Percentiles rank a stretch among this genome's conserved stretches.
These are phyloP conservation scores for Phytophthora syringae DNA, from an alignment of 352 stramenopile species.

Conservation along the genomic window DNA sequence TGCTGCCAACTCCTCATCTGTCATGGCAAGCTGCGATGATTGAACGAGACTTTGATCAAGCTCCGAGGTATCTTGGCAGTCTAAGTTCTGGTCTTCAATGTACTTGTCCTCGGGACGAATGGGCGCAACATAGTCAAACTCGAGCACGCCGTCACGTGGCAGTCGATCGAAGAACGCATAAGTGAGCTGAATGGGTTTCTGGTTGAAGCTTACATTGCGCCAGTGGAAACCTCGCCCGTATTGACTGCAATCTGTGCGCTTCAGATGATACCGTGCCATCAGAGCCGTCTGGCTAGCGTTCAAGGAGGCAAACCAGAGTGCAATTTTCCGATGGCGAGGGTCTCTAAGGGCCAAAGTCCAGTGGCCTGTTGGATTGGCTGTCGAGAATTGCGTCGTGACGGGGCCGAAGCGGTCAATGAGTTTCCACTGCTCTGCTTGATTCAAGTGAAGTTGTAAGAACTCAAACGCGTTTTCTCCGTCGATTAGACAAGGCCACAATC, in stretches of 20 bases:
- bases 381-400: conserved; percentile 64
- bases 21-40: conserved; percentile 24
- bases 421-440: conserved; percentile 49
- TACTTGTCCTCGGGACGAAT: conserved; percentile 58
- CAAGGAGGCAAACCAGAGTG: conserved; percentile 71
- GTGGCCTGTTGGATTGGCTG: conserved; percentile 61
- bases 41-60: conserved; percentile 17
- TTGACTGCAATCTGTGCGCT: conserved; percentile 66
- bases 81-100: conserved; percentile 23
- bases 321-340: conserved; percentile 63
- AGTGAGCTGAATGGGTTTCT: conserved; percentile 52
- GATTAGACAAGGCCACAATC: conserved; percentile 59
- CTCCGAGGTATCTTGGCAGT: conserved; percentile 15
- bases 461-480: conserved; percentile 57
- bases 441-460: conserved; percentile 60
- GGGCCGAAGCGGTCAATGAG: conserved; percentile 60
- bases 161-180: conserved; percentile 70
- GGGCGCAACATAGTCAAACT: conserved; percentile 76
- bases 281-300: conserved; percentile 49
- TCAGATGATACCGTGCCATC: conserved; percentile 41
- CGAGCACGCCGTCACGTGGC: conserved; percentile 56
- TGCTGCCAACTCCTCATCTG: conserved; percentile 45
- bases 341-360: conserved; percentile 65
- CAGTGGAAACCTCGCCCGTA: conserved; percentile 63
- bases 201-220: conserved; percentile 73